Percentiles rank a stretch among this genome's conserved stretches.
These are phyloP conservation scores for Rubia peregrina DNA, from an alignment of 305 asterid species.

Conservation along the genomic window DNA sequence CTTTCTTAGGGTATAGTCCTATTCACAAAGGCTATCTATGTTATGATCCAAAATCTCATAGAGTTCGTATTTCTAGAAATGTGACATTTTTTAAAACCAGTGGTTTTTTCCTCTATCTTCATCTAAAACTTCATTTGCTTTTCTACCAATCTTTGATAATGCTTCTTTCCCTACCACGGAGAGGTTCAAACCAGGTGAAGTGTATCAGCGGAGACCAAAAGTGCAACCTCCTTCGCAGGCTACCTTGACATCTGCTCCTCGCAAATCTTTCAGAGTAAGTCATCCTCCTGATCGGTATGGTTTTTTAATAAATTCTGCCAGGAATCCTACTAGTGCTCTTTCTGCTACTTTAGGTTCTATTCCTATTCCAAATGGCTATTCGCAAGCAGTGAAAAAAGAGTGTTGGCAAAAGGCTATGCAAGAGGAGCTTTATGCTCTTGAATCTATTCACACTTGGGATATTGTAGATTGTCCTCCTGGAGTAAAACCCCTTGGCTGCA, in stretches of 20 bases:
- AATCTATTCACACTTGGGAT: too few relatives aligned
- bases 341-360: neutral
- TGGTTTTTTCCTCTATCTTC: neutral
- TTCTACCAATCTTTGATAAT: neutral
- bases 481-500: neutral
- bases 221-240: neutral
- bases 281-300: neutral
- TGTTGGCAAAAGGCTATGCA: neutral
- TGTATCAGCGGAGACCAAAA: neutral
- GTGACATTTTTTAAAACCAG: neutral
- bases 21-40: neutral
- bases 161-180: neutral
- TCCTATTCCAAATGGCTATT: neutral
- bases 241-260: neutral
- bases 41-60: neutral
- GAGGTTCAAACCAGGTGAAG: neutral
- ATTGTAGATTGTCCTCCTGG: neutral
- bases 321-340: neutral
- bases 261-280: neutral
- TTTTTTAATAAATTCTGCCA: too few relatives aligned
- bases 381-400: neutral
- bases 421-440: neutral
- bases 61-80: neutral
- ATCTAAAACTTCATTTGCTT: neutral
- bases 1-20: neutral